Conservation (phyloP, 164 flowering plant genomes). For the Paratinospora sagittata region DNA sequence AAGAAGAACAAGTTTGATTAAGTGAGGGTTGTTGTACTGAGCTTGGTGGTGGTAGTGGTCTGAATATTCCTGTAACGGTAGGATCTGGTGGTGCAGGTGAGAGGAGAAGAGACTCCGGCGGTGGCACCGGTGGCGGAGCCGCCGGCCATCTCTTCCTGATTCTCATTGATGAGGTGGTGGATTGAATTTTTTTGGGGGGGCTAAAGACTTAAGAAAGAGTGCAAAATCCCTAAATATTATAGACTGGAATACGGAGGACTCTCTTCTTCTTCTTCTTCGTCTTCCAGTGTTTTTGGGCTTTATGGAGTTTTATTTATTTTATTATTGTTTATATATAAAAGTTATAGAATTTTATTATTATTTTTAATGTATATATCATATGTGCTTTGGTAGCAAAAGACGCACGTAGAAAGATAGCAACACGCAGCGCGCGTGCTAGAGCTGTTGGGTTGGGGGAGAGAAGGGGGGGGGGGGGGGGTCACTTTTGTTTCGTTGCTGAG, state of each 20-base stretch:
- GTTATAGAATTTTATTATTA: no score
- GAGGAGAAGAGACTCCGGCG: background rate
- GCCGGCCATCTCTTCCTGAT: conserved; percentile 20
- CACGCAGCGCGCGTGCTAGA: conserved; percentile 12
- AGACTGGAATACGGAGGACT: no score
- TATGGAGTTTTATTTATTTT: background rate
- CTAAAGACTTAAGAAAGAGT: conserved; percentile 1
- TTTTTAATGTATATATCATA: no score
- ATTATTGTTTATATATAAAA: no score
- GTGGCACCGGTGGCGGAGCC: background rate
- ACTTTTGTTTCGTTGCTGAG: no score
- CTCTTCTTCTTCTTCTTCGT: background rate
- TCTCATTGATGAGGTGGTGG: conserved; percentile 14
- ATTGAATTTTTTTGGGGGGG: background rate
- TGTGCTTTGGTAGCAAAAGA: conserved; percentile 3
- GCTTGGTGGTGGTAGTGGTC: background rate
- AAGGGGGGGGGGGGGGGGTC: no score
- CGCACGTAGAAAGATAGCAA: background rate
- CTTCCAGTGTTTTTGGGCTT: background rate
- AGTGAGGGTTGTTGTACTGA: background rate
- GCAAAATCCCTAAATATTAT: no score
- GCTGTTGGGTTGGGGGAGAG: no score
- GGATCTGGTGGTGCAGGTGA: conserved; percentile 13
- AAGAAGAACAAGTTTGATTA: background rate
- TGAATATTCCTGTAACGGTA: background rate